Base-by-base conservation (phyloP, 192 early-diverging fungal genomes). In the Backusella psychrophila region DNA sequence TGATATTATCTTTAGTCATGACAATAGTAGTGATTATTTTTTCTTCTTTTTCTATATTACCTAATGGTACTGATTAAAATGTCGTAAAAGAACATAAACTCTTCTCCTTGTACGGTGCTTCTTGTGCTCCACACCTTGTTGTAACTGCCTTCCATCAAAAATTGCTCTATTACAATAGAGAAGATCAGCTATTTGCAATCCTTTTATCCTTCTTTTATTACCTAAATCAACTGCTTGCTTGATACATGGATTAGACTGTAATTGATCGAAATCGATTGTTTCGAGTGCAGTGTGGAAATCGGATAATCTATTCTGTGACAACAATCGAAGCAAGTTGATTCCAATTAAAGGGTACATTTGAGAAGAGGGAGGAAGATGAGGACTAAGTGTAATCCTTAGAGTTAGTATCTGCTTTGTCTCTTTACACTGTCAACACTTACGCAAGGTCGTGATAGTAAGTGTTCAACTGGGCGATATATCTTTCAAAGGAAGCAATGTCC, bases 201-300 rank as follows among this genome's bases (percentile, higher is more conserved):
- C 53, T 41, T 14, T 33, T 31, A 14, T 19, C 38, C 34, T 49
- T 33, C 15, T 4, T 26, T 17, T 21, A 33, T 71, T 75, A 82
- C 80, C 80, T 71, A 99, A 87, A 83, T 95, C 90, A 65, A 99
- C 87, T 2, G 97, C 94, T 78, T 97, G 95, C 72, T 93, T 92
- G 80, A 99, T 96, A 72, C 91, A 95, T 38, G 90, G 80, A 82
- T 96, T 97, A 74, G 80, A 85, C 52, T 89, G 86, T 17, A 97
- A 82, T 80, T 95, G 92, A 35, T 93, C 88, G 19, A 92, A 88
- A 66, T 95, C 94, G 74, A 99, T 94, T 72, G 88, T 88, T 74
- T 99, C 98, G 38, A 99, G 87, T 77, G 96, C 91, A n/a, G 96
- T 96, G 84, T 99, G 98, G 83, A 99, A 99, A 78, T 99, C 98